Evolutionary conservation across 2,329 filamentous ascomycete species (phyloP).

Genomic region (Thielaviopsis populi): DNA sequence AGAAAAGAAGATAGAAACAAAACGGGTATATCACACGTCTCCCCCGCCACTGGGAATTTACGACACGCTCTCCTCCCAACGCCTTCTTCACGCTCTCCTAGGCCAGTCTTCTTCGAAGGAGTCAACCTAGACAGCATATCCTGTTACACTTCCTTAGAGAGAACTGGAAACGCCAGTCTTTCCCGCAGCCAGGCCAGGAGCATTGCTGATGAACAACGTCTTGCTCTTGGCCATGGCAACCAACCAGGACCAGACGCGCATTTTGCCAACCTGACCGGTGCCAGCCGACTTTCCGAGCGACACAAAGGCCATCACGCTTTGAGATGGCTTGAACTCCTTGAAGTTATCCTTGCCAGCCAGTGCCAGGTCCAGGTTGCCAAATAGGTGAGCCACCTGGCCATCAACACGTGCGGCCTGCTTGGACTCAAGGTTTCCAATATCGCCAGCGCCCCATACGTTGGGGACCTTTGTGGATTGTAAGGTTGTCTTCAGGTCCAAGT

Average conservation of each 20-base stretch:
- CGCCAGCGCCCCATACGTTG: slow-evolving; percentile 33
- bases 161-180: slow-evolving; percentile 21
- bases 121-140: not conserved
- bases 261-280: slow-evolving; percentile 26
- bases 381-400: slow-evolving; percentile 24
- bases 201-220: slow-evolving; percentile 25
- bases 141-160: not conserved
- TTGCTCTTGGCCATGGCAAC: slow-evolving; percentile 28
- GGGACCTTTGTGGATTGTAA: slow-evolving; percentile 23
- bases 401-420: slow-evolving; percentile 23
- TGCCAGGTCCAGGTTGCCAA: slow-evolving; percentile 23
- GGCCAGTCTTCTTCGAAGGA: not conserved
- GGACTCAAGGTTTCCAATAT: slow-evolving; percentile 29
- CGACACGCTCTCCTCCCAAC: not conserved
- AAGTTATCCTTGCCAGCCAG: slow-evolving; percentile 22
- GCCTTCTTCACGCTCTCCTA: not conserved
- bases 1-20: not conserved
- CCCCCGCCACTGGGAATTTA: not conserved
- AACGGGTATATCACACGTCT: not conserved
- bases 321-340: slow-evolving; percentile 22
- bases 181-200: slow-evolving; percentile 23
- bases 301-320: slow-evolving; percentile 25
- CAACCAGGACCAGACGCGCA: slow-evolving; percentile 27
- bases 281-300: slow-evolving; percentile 29
- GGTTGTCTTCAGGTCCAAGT: slow-evolving; percentile 26